Conservation (phyloP, 768 basidiomycete genomes). For the Mycena leptocephala region DNA sequence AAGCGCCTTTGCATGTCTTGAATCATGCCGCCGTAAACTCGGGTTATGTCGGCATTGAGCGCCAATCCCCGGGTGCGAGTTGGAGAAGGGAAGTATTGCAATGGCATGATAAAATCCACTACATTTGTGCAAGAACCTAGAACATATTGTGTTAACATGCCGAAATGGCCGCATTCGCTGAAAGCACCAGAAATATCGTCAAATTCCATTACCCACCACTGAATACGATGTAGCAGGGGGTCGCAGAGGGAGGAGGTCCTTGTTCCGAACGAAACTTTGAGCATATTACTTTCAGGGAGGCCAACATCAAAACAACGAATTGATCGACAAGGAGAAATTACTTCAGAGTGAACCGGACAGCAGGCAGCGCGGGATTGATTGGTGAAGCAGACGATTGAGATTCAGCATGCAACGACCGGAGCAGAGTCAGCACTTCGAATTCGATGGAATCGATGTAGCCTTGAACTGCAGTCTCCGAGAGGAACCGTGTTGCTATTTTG, state of each 20-base stretch:
- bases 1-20: too few species aligned
- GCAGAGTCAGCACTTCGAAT: slow-evolving; percentile 36
- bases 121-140: slow-evolving; percentile 41
- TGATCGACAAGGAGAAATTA: slow-evolving; percentile 15
- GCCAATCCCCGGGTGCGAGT: too few species aligned
- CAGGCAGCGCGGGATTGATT: slow-evolving; percentile 39
- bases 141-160: not conserved
- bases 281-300: slow-evolving; percentile 41
- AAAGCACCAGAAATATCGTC: slow-evolving; percentile 40
- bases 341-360: slow-evolving; percentile 42
- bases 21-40: too few species aligned
- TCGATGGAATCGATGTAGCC: slow-evolving; percentile 35
- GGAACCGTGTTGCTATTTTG: slow-evolving; percentile 39
- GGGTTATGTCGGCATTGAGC: too few species aligned
- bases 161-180: not conserved
- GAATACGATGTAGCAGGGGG: slow-evolving; percentile 40
- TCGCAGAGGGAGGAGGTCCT: slow-evolving; percentile 38
- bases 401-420: slow-evolving; percentile 37
- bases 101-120: slow-evolving; percentile 42
- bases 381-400: slow-evolving; percentile 31
- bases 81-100: slow-evolving; percentile 45
- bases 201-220: slow-evolving; percentile 43
- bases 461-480: slow-evolving; percentile 37
- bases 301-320: not conserved
- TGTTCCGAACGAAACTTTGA: slow-evolving; percentile 41